Evolutionary conservation across 148 eudicot genomes (phyloP), one percentile per base, ranked within the genome.

Genomic region (Silene latifolia): DNA sequence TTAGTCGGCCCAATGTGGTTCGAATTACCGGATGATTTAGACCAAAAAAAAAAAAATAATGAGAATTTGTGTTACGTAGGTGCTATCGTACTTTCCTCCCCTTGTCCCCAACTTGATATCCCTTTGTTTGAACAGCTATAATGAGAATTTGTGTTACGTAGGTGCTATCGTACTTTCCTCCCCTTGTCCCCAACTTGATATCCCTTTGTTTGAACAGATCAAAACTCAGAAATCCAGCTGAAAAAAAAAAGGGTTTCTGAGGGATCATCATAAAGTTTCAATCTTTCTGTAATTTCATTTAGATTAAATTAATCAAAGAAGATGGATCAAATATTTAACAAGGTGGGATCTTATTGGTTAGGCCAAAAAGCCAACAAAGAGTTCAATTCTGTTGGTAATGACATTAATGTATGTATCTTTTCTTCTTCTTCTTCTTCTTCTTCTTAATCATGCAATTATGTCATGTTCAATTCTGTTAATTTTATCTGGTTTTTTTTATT

Each of bases 261-360:
- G 56, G 14, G 56, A 51, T 51, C 56, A 14, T 48, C 53, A 48
- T 13, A 51, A 51, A 51, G 17, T 12, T 51, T 3, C 15, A 48
- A 48, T 48, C 54, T 48, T 48, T 0, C 15, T 48, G 5, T 48
- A 1, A 1, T 48, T 48, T 48, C 15, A 32, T 64, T n/a, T n/a
- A 29, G 32, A 5, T 64, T 15, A 63, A 65, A 29, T 65, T 29
- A 29, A 15, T 48, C 12, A 5, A 17, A 74, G 53, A 63, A 72
- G 9, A 94, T 92, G 99, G 97, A 95, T 83, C 89, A 85, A 80
- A 68, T 95, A 5, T 39, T 92, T 73, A 86, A 84, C 81, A 92
- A 92, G 88, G 89, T 95, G n/a, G 97, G 99, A 80, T 86, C 97
- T 12, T 95, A 85, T 76, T 92, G 97, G 99, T 53, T 92, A 15